Base-by-base conservation (phyloP, 306 rosid genomes). In the Ziziphus jujuba region DNA sequence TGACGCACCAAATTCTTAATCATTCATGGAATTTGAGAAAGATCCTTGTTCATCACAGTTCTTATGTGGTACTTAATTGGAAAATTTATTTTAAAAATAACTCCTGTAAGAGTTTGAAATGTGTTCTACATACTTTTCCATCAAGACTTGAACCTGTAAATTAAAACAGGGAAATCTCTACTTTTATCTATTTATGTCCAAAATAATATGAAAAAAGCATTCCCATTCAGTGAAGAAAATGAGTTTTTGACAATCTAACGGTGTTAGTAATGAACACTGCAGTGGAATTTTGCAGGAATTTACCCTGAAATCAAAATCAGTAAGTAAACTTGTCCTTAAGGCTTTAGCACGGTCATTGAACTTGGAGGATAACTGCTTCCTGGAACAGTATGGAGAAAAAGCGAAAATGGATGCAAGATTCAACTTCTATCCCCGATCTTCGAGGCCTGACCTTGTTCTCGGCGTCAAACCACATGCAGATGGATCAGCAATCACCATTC, bases 381-480 rank as follows among this genome's bases (percentile, higher is more conserved):
- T 78, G 38, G 77, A 82, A 0, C 73, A 84, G 67, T 73, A 79
- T 61, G 89, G 90, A 38, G 86, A 89, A 66, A 54, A 21, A 43
- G 5, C 59, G 50, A 20, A 2, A 61, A 77, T 85, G 73, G 12
- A 59, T 23, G 58, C 78, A 63, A 82, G 95, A 69, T 74, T 92
- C 80, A 89, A 85, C 75, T 82, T 82, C 77, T 92, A 87, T 70
- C 96, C 96, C 0, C 83, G 70, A 55, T 92, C 95, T 75, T 76
- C 80, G 6, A 83, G 79, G 67, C 75, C 98, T 11, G 92, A 89
- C 49, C 82, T 66, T 52, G 90, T 84, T 63, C 83, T 87, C 0
- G 98, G 98, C 6, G 6, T 70, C 13, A 87, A 89, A 67, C 82
- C 90, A 11, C 96, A 92, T 28, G 82, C 95, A 5, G 98, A 92